A percentile compares a stretch with the other conserved stretches of the same genome.
Conservation (phyloP, 345 rosid species). For the Pistacia integerrima region DNA sequence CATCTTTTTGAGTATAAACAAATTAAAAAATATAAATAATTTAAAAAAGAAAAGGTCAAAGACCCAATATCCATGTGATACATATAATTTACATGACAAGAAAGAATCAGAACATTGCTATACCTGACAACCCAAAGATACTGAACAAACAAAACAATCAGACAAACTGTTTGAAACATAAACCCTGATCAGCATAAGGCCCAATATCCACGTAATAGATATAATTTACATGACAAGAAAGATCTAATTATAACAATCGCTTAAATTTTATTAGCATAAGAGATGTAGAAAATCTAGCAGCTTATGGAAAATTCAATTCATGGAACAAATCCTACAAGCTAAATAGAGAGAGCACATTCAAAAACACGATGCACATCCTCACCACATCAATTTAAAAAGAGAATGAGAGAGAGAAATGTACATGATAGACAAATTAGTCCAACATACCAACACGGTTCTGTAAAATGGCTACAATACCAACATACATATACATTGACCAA, state of each 20-base stretch:
- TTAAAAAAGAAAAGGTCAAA: background rate
- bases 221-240: too few relatives aligned
- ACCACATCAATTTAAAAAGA: background rate
- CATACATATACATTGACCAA: slow-evolving; percentile 67
- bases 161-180: background rate
- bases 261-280: too few relatives aligned
- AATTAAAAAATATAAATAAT: background rate
- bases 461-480: slow-evolving; percentile 73
- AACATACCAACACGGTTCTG: slow-evolving; percentile 88
- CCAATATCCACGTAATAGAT: too few relatives aligned
- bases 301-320: slow-evolving; percentile 11
- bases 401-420: background rate
- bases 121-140: background rate
- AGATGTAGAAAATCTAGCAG: background rate
- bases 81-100: background rate
- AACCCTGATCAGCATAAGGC: background rate
- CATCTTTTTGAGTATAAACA: background rate
- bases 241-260: background rate
- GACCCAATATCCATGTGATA: background rate
- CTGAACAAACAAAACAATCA: background rate
- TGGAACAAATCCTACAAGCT: background rate
- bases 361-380: background rate
- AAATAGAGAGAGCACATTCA: background rate
- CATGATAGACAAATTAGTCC: slow-evolving; percentile 8
- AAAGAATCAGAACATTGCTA: background rate